Conservation (phyloP, 768 basidiomycete genomes). For the Auricularia heimuer region DNA sequence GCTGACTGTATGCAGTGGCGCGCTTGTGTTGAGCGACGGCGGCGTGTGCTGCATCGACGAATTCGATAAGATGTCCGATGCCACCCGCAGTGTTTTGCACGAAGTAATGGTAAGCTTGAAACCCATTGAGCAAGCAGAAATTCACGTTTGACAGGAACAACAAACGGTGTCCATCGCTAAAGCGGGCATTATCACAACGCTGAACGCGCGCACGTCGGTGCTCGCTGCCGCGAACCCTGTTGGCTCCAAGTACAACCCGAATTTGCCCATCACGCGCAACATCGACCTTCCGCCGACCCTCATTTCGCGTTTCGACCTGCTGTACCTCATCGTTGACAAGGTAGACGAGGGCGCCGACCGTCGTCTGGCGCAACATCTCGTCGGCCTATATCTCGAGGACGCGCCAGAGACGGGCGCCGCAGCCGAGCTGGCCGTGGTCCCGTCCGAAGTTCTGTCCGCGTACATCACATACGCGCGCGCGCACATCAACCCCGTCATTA, state of each 20-base stretch:
- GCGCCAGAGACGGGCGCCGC: slow-evolving; percentile 48
- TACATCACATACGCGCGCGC: slow-evolving; percentile 91
- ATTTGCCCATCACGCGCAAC: slow-evolving; percentile 86
- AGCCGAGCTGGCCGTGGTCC: slow-evolving; percentile 66
- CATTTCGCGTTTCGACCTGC: slow-evolving; percentile 93
- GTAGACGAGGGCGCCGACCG: slow-evolving; percentile 85
- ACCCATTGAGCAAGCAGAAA: neutral
- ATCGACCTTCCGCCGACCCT: slow-evolving; percentile 96
- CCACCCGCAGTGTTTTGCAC: slow-evolving; percentile 36
- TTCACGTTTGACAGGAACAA: slow-evolving; percentile 40
- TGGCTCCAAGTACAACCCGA: slow-evolving; percentile 87
- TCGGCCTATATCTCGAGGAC: slow-evolving; percentile 90
- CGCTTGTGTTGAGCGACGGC: slow-evolving; percentile 88
- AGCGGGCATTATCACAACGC: slow-evolving; percentile 42
- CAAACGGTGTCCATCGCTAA: slow-evolving; percentile 45
- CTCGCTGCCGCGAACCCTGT: slow-evolving; percentile 96
- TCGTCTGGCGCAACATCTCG: slow-evolving; percentile 83
- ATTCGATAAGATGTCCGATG: slow-evolving; percentile 53
- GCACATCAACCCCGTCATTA: slow-evolving; percentile 76
- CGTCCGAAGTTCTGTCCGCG: slow-evolving; percentile 66
- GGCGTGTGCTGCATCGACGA: slow-evolving; percentile 99
- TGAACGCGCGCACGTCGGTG: slow-evolving; percentile 42
- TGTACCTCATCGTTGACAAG: slow-evolving; percentile 92
- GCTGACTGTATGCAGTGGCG: slow-evolving; percentile 47
- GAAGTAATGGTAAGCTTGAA: slow-evolving; percentile 43